Evolutionary conservation across 1,284 basidiomycete genomes (phyloP), one percentile per base, ranked within the genome.

Genomic region (Pseudozyma pruni): DNA sequence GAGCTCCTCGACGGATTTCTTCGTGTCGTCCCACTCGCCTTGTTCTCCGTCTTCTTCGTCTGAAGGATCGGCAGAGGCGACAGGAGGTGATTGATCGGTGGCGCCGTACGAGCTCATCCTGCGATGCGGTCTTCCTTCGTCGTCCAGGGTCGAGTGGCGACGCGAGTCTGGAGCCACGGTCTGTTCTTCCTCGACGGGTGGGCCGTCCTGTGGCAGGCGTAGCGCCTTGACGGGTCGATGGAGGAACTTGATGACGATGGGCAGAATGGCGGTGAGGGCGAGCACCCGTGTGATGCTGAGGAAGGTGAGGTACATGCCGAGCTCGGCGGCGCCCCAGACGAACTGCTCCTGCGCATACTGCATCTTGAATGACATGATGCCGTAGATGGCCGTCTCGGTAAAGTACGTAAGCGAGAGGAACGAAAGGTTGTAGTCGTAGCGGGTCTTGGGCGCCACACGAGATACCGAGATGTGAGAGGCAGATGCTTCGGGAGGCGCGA

Each of bases 261-360:
- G 81, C 23, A 82, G 39, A 14, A 81, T 48, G 34, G 74, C 50
- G 2, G 67, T 71, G 11, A 82, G 67, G 5, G 74, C 67, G 9
- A 81, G 29, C 13, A 81, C 79, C 22, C 81, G 67, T 13, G 71
- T 52, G 31, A 81, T 20, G 23, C 74, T 68, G 22, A 67, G 60
- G 52, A 74, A 76, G 6, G 72, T 79, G n/a, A 82, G 61, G 35
- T 72, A 81, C 40, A 64, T 58, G 11, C 79, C 80, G 5, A 82
- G 47, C 54, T 75, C 63, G 4, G 68, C 58, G 1, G 78, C 69
- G 27, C 63, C 75, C 81, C 80, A 81, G 40, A 71, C 61, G 43
- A 79, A 81, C 13, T 67, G 56, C 27, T 75, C 43, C 44, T 78
- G 72, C 0, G 80, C 77, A 35, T 82, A 82, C 50, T 76, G 74